Conservation (phyloP, 768 basidiomycete genomes). For the Mycena capillaripes region DNA sequence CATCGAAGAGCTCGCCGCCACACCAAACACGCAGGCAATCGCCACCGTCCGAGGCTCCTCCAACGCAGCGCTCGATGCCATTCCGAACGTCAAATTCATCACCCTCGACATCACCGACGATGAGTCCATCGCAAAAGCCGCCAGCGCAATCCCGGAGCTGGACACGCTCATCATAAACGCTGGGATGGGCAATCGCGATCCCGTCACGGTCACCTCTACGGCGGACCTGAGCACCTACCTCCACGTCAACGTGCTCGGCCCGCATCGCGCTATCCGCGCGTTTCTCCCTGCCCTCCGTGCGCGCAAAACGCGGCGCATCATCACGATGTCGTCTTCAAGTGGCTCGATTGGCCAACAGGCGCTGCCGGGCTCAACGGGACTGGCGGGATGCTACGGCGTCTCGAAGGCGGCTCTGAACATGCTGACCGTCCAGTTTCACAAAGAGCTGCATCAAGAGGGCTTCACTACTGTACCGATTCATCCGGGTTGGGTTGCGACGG, state of each 20-base stretch:
- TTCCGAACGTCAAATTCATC: conserved; percentile 18
- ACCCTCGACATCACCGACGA: conserved; percentile 33
- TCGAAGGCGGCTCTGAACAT: conserved; percentile 39
- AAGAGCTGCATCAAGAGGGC: conserved; percentile 32
- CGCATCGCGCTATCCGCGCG: conserved; percentile 36
- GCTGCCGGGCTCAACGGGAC: conserved; percentile 25
- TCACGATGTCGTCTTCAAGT: conserved; percentile 35
- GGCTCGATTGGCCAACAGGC: conserved; percentile 35
- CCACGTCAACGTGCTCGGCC: conserved; percentile 34
- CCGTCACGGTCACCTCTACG: conserved; percentile 27
- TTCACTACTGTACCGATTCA: conserved; percentile 37
- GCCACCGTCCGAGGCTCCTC: conserved; percentile 24
- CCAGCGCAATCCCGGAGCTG: conserved; percentile 28
- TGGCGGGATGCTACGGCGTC: conserved; percentile 34
- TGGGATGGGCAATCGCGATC: conserved; percentile 31
- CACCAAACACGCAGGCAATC: conserved; percentile 20
- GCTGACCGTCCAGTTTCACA: conserved; percentile 36
- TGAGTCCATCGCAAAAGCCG: conserved; percentile 28
- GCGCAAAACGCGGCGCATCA: conserved; percentile 35
- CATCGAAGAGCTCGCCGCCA: conserved; percentile 24
- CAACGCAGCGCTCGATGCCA: conserved; percentile 1
- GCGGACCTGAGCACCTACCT: conserved; percentile 28
- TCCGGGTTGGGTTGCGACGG: conserved; percentile 36
- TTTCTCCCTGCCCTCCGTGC: conserved; percentile 38
- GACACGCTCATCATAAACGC: conserved; percentile 39